These are phyloP conservation scores for Sclerotinia spermophila DNA, from an alignment of 2,329 filamentous ascomycete species.

Conservation along the genomic window DNA sequence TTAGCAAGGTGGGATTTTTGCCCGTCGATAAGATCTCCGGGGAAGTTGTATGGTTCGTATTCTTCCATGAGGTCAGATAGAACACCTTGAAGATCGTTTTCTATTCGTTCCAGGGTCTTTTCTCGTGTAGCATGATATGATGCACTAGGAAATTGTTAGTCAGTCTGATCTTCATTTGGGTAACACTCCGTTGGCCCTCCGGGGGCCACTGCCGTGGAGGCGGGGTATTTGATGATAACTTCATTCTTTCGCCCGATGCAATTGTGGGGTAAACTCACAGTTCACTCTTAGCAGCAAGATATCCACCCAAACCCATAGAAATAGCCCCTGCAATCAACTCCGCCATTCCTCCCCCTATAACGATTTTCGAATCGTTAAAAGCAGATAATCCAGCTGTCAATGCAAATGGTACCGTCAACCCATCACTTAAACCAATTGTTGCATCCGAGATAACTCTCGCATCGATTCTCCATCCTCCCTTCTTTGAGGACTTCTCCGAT, in stretches of 20 bases:
- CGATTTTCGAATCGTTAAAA: conserved; percentile 49
- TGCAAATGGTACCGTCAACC: conserved; percentile 61
- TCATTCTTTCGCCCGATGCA: background rate
- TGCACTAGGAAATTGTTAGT: conserved; percentile 31
- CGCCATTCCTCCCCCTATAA: conserved; percentile 56
- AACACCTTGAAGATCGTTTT: conserved; percentile 30
- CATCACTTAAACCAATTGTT: conserved; percentile 60
- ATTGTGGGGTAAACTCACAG: conserved; percentile 29
- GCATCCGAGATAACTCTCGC: conserved; percentile 46
- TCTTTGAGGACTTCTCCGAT: conserved; percentile 25
- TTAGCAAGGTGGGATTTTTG: conserved; percentile 38
- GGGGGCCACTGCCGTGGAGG: background rate
- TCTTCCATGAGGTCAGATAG: conserved; percentile 37
- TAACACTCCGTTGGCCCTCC: background rate
- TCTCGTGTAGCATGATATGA: conserved; percentile 34
- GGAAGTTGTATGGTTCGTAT: conserved; percentile 37
- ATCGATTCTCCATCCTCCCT: conserved; percentile 33
- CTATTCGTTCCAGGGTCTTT: conserved; percentile 32
- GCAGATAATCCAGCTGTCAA: conserved; percentile 54
- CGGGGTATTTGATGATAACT: background rate
- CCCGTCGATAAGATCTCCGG: conserved; percentile 33
- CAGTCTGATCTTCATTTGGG: background rate
- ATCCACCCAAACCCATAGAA: conserved; percentile 60
- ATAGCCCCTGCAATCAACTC: conserved; percentile 60
- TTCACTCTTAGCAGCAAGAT: conserved; percentile 51